These are phyloP conservation scores for Melocanna baccifera DNA, from an alignment of 176 grass and related monocot genomes.

Conservation along the genomic window DNA sequence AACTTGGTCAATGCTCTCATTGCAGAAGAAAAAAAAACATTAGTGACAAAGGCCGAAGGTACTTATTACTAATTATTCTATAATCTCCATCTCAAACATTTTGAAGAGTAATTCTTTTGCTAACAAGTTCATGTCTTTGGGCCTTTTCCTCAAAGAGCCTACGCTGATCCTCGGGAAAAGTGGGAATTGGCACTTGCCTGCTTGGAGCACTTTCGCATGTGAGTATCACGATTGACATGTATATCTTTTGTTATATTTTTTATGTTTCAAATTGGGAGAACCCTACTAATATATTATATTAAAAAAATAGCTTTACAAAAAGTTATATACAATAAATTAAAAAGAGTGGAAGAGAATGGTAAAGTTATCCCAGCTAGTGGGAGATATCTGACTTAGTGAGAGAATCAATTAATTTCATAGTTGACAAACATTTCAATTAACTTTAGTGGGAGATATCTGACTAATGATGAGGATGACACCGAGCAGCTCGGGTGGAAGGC, in stretches of 20 bases:
- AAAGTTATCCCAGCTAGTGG: neutral
- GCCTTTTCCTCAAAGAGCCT: constrained; percentile 93
- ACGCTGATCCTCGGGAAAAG: constrained; percentile 78
- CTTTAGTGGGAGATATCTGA: too few species aligned
- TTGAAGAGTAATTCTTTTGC: constrained; percentile 1
- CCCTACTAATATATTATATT: neutral
- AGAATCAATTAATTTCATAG: neutral
- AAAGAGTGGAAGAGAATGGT: neutral
- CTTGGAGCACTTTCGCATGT: constrained; percentile 88
- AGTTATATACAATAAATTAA: neutral
- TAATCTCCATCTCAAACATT: constrained; percentile 11
- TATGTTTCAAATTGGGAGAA: neutral
- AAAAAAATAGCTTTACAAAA: neutral
- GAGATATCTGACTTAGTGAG: neutral
- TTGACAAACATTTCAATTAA: constrained; percentile 2
- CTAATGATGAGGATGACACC: too few species aligned
- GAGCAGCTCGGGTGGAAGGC: constrained; percentile 16
- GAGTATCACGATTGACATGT: constrained; percentile 27
- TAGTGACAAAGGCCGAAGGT: constrained; percentile 85
- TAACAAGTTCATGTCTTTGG: constrained; percentile 86
- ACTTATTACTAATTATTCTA: constrained; percentile 18
- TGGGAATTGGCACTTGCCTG: constrained; percentile 91
- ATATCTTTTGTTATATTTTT: neutral
- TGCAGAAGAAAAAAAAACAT: constrained; percentile 75
- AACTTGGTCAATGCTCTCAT: constrained; percentile 95